Evolutionary conservation across 345 rosid species (phyloP), one percentile per base, ranked within the genome.

Genomic region (Euphorbia peplus): DNA sequence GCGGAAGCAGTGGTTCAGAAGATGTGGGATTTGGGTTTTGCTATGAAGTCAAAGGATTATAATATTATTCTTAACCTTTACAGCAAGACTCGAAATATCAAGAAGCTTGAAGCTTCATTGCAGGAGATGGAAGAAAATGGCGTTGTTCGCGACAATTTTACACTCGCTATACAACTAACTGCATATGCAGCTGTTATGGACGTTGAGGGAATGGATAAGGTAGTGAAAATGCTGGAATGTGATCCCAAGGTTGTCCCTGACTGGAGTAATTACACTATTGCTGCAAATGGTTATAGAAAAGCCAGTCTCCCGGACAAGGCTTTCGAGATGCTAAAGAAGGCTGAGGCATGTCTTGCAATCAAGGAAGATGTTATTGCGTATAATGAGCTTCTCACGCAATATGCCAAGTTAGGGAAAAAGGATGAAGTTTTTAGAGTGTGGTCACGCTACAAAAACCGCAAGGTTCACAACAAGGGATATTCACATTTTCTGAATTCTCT

Each of bases 351-450:
- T 35, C 4, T 35, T 35, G 42, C 25, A 13, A 16, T 35, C 22
- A 44, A 60, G 19, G 66, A 18, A 6, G 48, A 26, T 5, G 26
- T 58, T 0, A 7, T 0, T 4, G 81, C 59, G 5, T 81, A 75
- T 47, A 13, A 75, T 32, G 59, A 2, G 51, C 76, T 80, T 25
- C 37, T 80, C 60, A 70, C 78, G 3, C 73, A 47, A 0, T 79
- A 83, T 66, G 74, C 86, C 16, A 55, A 48, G 24, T 54, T n/a
- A 1, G 79, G 85, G 65, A 74, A 70, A 64, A 83, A 77, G 75
- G 80, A 82, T 26, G 86, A 80, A 58, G 78, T 79, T 44, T 19
- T 70, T 57, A 73, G 85, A 68, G 2, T 81, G 54, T 35, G 39
- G 39, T 35, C 39, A 35, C 39, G 3, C 4, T 35, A 35, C 39